Percentiles rank a stretch among this genome's conserved stretches.
Conservation (phyloP, 768 basidiomycete genomes). For the Suillus paluster region DNA sequence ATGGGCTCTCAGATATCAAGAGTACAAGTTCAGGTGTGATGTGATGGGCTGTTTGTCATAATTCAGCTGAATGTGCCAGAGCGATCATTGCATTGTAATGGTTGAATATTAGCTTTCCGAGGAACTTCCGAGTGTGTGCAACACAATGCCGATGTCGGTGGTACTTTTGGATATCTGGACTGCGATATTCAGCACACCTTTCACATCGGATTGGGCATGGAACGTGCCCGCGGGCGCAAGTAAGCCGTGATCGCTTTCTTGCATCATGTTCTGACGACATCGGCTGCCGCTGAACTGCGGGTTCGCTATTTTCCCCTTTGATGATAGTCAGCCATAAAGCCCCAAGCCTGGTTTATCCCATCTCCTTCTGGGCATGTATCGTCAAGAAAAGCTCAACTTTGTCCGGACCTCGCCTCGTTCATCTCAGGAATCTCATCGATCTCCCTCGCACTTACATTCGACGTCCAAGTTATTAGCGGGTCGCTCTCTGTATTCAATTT, state of each 20-base stretch:
- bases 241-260: neutral
- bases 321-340: slow-evolving; percentile 7
- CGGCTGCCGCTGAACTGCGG: neutral
- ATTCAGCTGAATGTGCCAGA: neutral
- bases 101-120: no score
- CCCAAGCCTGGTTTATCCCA: slow-evolving; percentile 27
- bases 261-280: slow-evolving; percentile 1
- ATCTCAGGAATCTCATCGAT: slow-evolving; percentile 17
- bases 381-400: slow-evolving; percentile 20
- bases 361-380: slow-evolving; percentile 26
- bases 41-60: neutral
- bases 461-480: slow-evolving; percentile 13
- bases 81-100: neutral
- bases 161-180: neutral
- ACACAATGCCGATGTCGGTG: neutral
- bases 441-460: neutral
- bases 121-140: neutral
- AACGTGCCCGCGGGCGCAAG: neutral
- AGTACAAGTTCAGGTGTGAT: neutral
- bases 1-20: neutral
- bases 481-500: slow-evolving; percentile 19
- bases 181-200: neutral
- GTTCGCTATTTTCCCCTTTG: neutral
- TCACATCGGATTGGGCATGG: neutral
- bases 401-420: slow-evolving; percentile 34